A percentile compares a stretch with the other conserved stretches of the same genome.
phyloP scores from a whole-genome alignment of 1,139 yeast species.

The Saccharomyces hybrid region DNA sequence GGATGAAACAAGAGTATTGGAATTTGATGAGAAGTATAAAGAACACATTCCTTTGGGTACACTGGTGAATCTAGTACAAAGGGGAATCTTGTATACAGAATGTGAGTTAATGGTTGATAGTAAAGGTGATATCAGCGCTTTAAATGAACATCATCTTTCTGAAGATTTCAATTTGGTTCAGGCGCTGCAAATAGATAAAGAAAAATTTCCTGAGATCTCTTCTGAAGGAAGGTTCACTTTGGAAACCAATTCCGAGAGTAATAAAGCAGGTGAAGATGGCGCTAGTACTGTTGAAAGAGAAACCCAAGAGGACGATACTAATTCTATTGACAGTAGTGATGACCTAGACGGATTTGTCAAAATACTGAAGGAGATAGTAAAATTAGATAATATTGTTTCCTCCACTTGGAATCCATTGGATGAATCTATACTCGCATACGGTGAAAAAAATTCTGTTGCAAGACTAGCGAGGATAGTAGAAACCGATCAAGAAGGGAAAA shows the following conservation, averaged over 20 bases:
- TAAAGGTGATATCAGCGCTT: slow-evolving; percentile 28
- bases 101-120: slow-evolving; percentile 41
- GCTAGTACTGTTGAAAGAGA: slow-evolving; percentile 12
- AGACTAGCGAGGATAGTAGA: slow-evolving; percentile 22
- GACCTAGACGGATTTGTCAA: slow-evolving; percentile 23
- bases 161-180: slow-evolving; percentile 35
- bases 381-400: slow-evolving; percentile 32
- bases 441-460: slow-evolving; percentile 35
- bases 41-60: slow-evolving; percentile 60
- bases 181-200: slow-evolving; percentile 33
- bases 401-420: slow-evolving; percentile 37
- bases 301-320: slow-evolving; percentile 2
- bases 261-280: slow-evolving; percentile 9
- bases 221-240: slow-evolving; percentile 29
- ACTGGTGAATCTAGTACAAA: slow-evolving; percentile 72
- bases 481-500: neutral
- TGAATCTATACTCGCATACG: slow-evolving; percentile 34
- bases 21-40: slow-evolving; percentile 45
- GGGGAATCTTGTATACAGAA: slow-evolving; percentile 67
- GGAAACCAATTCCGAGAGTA: slow-evolving; percentile 11
- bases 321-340: neutral
- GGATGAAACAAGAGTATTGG: slow-evolving; percentile 59
- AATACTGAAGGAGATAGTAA: slow-evolving; percentile 28
- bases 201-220: slow-evolving; percentile 29
- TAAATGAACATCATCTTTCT: slow-evolving; percentile 20